Base-by-base conservation (phyloP, 495 filamentous ascomycete genomes). In the Amphirosellinia nigrospora region DNA sequence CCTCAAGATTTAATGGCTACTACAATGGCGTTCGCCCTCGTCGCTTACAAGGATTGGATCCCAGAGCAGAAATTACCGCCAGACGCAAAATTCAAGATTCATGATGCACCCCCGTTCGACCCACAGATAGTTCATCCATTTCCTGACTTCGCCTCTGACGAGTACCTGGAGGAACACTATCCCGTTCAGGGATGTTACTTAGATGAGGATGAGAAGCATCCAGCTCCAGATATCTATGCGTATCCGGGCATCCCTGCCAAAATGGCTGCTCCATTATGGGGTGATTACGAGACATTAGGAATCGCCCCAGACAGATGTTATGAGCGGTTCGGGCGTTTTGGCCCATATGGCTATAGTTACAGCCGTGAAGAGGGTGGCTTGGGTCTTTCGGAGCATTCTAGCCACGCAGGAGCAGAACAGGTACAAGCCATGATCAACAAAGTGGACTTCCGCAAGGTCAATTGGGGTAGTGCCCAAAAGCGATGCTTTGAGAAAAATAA, bases 321-420 rank as follows among this genome's bases (percentile, higher is more conserved):
- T 79, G 93, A 97, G 67, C 86, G 93, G 0, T 94, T 90, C 80
- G 93, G 93, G 32, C 86, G 92, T 62, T 81, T 94, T 8, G 93
- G 93, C 0, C 88, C 93, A 0, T 97, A 97, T 72, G 93, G 93
- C 0, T 85, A 89, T 62, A 94, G 93, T n/a, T 96, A 96, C 72
- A 86, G 84, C n/a, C 78, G 81, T 7, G 84, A 85, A 67, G 86
- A 86, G 78, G 93, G 93, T 7, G 93, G 93, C n/a, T 86, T 86
- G 36, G 93, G 93, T 1, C 72, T 90, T 30, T 92, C 90, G 15
- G 74, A 92, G 70, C 85, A 91, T 66, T 91, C 90, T 28, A 88
- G 92, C 55, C 84, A 84, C 23, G 91, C 89, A 72, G 91, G 90
- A 7, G 84, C 85, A 19, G 89, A 92, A 55, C 80, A 82, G 62